Evolutionary conservation across 2,329 filamentous ascomycete genomes (phyloP).

Genomic region (Hymenoscyphus repandus): DNA sequence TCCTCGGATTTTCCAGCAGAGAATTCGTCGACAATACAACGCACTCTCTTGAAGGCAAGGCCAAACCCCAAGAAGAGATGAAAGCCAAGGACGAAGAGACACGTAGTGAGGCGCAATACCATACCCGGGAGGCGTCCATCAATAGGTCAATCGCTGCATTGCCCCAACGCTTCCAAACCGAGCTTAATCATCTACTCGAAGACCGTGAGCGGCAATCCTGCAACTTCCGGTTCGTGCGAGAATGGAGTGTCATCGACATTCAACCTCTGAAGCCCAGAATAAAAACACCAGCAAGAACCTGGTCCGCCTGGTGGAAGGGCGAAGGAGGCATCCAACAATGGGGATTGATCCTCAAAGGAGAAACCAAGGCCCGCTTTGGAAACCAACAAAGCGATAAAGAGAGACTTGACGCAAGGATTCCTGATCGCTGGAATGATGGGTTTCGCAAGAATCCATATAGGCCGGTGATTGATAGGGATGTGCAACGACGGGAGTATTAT

Average conservation of each 20-base stretch:
- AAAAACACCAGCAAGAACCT: not conserved
- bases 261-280: not conserved
- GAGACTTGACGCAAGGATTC: not conserved
- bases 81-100: not conserved
- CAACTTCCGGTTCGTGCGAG: not conserved
- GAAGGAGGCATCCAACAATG: not conserved
- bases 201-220: not conserved
- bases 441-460: not conserved
- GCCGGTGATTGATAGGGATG: not conserved
- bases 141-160: not conserved
- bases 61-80: not conserved
- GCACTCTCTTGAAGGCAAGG: not conserved
- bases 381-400: too few relatives aligned
- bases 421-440: not conserved
- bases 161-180: not conserved
- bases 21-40: not conserved
- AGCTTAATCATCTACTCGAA: not conserved
- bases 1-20: not conserved
- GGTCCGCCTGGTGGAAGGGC: not conserved
- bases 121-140: not conserved
- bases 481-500: not conserved
- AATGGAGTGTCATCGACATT: constrained; percentile 1
- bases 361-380: not conserved
- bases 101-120: not conserved
- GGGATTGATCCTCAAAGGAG: not conserved